A percentile compares a stretch with the other conserved stretches of the same genome.
These are phyloP conservation scores for Peltaster fructicola DNA, from an alignment of 2,329 filamentous ascomycete species.

Conservation along the genomic window DNA sequence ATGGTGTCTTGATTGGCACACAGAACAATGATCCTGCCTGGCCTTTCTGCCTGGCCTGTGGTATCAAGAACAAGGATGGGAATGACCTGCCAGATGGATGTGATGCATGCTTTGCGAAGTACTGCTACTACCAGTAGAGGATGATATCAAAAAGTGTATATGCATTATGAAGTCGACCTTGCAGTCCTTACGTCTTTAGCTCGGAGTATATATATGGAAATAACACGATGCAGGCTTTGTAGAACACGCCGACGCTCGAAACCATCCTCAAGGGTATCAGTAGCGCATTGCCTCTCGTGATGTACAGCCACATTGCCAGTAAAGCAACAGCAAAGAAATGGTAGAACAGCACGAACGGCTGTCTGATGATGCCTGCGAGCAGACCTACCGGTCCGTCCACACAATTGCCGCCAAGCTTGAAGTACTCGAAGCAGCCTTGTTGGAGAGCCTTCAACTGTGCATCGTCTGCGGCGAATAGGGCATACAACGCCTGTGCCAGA, in stretches of 20 bases:
- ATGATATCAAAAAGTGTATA: neutral
- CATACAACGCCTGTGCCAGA: slow-evolving; percentile 85
- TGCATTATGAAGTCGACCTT: no score
- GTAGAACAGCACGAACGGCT: slow-evolving; percentile 61
- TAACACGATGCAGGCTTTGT: slow-evolving; percentile 29
- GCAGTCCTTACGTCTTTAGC: slow-evolving; percentile 14
- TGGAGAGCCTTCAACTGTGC: slow-evolving; percentile 62
- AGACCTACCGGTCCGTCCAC: slow-evolving; percentile 66
- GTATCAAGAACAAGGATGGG: slow-evolving; percentile 21
- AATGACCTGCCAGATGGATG: slow-evolving; percentile 19
- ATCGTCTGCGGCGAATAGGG: slow-evolving; percentile 75
- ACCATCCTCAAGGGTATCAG: slow-evolving; percentile 19
- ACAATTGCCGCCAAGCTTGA: slow-evolving; percentile 53
- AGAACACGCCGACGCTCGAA: slow-evolving; percentile 30
- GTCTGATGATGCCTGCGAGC: slow-evolving; percentile 62
- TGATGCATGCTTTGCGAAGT: slow-evolving; percentile 23
- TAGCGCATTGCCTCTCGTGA: slow-evolving; percentile 29
- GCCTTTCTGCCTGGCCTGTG: slow-evolving; percentile 27
- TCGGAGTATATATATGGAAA: slow-evolving; percentile 35
- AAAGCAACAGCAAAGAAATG: slow-evolving; percentile 95
- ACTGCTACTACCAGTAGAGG: slow-evolving; percentile 17
- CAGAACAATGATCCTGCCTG: slow-evolving; percentile 21
- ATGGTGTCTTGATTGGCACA: slow-evolving; percentile 22
- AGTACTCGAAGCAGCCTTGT: slow-evolving; percentile 83
- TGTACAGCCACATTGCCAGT: slow-evolving; percentile 59